Base-by-base conservation (phyloP, 2,329 filamentous ascomycete genomes). In the Conoideocrella luteorostrata region DNA sequence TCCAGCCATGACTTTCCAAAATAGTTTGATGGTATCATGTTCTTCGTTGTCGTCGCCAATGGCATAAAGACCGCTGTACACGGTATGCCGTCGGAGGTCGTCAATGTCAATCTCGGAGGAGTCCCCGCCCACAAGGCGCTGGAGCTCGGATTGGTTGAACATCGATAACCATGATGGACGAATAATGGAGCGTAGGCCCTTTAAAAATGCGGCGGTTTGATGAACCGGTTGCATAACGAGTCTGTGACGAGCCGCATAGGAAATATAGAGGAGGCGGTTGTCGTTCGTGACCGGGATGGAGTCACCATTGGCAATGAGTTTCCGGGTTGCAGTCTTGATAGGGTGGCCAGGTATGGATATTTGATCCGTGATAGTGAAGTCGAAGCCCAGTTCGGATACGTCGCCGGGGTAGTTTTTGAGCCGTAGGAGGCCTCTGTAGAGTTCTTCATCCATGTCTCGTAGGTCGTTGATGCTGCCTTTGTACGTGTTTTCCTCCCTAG, bases 141-240 rank as follows among this genome's bases (percentile, higher is more conserved):
- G 93, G 4, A 98, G 76, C 62, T 98, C 93, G 3, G 80, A 80
- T 62, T 96, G 91, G 63, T 98, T 98, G 72, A 98, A 98, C 93
- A 98, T 97, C 56, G 85, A 89, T 4, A 98, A 76, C 93, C 93
- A 98, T 4, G 80, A 80, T 0, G 91, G 90, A 46, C 90, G 84
- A 51, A 98, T 93, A 58, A 98, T 95, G 51, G 83, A 75, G 18
- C 86, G 81, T 1, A 98, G 78, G 0, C 93, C 93, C 44, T 81
- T 81, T 7, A 98, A 75, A 62, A 98, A 98, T 2, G 89, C 88
- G 18, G 81, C 76, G 1, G 90, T 96, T 58, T 96, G 89, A n/a
- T 74, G 68, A 39, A 77, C 77, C 1, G 88, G 86, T 58, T 97
- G 93, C 2, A 78, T 74, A 44, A 89, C 82, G 0, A 98, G 79